Base-by-base conservation (phyloP, 2,329 filamentous ascomycete genomes). In the Xylaria sp. region DNA sequence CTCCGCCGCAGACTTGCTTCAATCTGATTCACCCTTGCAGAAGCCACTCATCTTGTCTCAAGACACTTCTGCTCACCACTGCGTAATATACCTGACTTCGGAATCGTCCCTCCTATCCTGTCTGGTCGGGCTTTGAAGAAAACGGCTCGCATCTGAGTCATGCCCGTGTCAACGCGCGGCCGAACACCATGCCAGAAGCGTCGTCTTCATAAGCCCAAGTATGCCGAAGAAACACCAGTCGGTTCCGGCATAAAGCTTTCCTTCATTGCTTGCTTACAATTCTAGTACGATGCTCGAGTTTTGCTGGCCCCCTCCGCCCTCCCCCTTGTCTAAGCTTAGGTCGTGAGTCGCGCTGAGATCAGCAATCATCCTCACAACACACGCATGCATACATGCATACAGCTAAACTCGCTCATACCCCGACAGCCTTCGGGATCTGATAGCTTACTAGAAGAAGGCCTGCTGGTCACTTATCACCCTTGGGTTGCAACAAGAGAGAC, bases 121-220 rank as follows among this genome's bases (percentile, higher is more conserved):
- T 39, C 40, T 44, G 29, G 22, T 39, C 39, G 21, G 39, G 39
- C 21, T 19, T 21, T 19, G 5, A 44, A 42, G 49, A 40, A 26
- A 29, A 39, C 43, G 39, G 21, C 24, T 43, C 42, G 20, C 43
- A 47, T 56, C 52, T 59, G 58, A 61, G 55, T 59, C 56, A 61
- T 59, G 50, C 38, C 43, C 18, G 38, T 40, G 11, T 41, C 41
- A 39, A 20, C 47, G 26, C 40, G 18, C 19, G 38, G 13, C 39
- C 29, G 13, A 19, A 46, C 8, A 22, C 29, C 11, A 40, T 18
- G 16, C 38, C n/a, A 37, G 37, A 39, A 40, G n/a, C n/a, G n/a
- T n/a, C 19, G 50, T 21, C 19, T 19, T 39, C 13, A 17, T 46
- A 52, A 38, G 45, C 17, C 55, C 48, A 39, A 47, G n/a, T 20